Conservation (phyloP, 2,329 filamentous ascomycete species). For the Gaeumannomyces tritici region DNA sequence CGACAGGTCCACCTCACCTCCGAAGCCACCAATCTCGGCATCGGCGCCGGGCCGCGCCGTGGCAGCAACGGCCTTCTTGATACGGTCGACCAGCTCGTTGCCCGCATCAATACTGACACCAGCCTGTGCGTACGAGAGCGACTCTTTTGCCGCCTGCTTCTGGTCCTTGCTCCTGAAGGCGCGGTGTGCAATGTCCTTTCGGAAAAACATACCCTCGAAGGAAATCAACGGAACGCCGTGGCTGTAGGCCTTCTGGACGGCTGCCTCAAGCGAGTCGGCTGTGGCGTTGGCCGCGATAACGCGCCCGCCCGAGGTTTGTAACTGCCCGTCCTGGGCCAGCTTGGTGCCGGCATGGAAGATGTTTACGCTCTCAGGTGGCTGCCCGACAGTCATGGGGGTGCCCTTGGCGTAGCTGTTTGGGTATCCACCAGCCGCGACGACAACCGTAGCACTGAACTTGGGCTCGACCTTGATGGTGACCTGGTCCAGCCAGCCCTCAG, state of each 20-base stretch:
- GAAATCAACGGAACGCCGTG: conserved; percentile 68
- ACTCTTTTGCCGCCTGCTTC: conserved; percentile 27
- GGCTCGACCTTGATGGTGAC: conserved; percentile 58
- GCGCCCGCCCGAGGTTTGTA: conserved; percentile 75
- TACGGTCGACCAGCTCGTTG: conserved; percentile 83
- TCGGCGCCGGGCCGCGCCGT: conserved; percentile 82
- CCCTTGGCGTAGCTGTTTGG: conserved; percentile 80
- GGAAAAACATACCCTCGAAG: conserved; percentile 84
- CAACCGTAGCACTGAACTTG: conserved; percentile 78
- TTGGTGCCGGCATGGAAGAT: conserved; percentile 92
- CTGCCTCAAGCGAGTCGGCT: conserved; percentile 61
- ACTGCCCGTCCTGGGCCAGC: conserved; percentile 45
- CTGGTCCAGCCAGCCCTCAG: conserved; percentile 62
- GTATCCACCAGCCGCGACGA: conserved; percentile 89
- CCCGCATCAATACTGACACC: conserved; percentile 93
- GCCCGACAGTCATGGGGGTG: conserved; percentile 42
- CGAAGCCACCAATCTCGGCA: conserved; percentile 91
- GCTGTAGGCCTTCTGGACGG: conserved; percentile 75
- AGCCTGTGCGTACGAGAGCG: conserved; percentile 83
- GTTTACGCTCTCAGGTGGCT: conserved; percentile 43
- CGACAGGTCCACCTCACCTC: conserved; percentile 72
- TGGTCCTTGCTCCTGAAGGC: conserved; percentile 41
- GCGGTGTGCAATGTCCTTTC: conserved; percentile 84
- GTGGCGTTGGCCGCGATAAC: conserved; percentile 90
- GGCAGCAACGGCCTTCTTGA: conserved; percentile 80